Base-by-base conservation (phyloP, 768 basidiomycete species). In the Tylopilus felleus region DNA sequence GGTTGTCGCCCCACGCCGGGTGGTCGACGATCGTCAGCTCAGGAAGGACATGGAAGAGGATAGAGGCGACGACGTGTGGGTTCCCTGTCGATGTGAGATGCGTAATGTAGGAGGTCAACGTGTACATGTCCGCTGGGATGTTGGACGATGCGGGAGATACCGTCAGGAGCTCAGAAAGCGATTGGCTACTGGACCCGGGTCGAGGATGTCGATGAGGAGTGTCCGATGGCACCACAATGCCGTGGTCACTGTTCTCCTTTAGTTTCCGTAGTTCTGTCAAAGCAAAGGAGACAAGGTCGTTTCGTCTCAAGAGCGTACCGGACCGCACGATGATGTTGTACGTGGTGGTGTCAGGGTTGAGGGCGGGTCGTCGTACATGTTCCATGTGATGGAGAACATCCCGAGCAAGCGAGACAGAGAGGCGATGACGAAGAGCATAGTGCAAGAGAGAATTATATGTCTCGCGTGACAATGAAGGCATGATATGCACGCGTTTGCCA, bases 391-490 rank as follows among this genome's bases (percentile, higher is more conserved):
- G 57, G 12, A 88, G 64, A 14, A 90, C 69, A 13, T 65, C 57
- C 14, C 75, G 66, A 0, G 80, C 85, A 23, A 81, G 71, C 1
- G 62, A 53, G 17, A 77, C 68, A 6, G 84, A 84, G 38, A 75
- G 69, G n/a, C 79, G 77, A 59, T 86, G 77, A 8, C 80, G 79
- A 33, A 92, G 74, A 5, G 83, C 73, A 65, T 89, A 90, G 56
- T 86, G 77, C 4, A 91, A 60, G 25, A 92, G 77, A 1, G 81
- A 62, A 64, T 88, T 86, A 67, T 83, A 86, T 1, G 77, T 70
- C 21, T 70, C 64, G 10, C 74, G 53, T 39, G 74, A 70, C 8
- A 82, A 62, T 0, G 67, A 65, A 19, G 72, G 76, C 36, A 71
- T 64, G 47, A 60, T 52, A 17, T 43, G 33, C 41, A 10, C 9